phyloP scores from a whole-genome alignment of 2,329 filamentous ascomycete genomes.

The Aureobasidium subglaciale region DNA sequence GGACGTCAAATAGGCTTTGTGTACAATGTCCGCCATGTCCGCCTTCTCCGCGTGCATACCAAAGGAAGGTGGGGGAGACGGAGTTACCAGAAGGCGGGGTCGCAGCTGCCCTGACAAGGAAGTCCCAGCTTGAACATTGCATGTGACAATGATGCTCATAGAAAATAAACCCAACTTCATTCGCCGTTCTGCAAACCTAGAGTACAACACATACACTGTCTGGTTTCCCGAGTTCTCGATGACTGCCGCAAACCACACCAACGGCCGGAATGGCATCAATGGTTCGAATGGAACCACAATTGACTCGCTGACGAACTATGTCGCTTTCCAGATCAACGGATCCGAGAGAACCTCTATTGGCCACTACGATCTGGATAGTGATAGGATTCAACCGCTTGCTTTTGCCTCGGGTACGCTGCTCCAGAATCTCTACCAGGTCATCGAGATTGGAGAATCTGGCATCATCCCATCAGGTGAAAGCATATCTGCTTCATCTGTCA shows the following conservation, averaged over 20 bases:
- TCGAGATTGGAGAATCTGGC: conserved; percentile 38
- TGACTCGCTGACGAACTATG: conserved; percentile 31
- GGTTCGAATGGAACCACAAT: not conserved
- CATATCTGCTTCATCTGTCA: conserved; percentile 31
- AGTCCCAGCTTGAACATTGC: not conserved
- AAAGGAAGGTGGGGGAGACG: not conserved
- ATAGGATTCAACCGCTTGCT: conserved; percentile 37
- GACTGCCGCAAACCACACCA: not conserved
- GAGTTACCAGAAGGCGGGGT: not conserved
- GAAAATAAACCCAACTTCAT: no score
- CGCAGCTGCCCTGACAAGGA: no score
- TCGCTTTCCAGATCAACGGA: conserved; percentile 27
- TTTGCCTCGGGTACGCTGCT: conserved; percentile 43
- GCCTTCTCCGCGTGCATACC: not conserved
- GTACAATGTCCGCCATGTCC: not conserved
- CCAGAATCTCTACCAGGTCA: conserved; percentile 45
- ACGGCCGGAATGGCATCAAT: not conserved
- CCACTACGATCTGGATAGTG: conserved; percentile 33
- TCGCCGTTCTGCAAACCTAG: no score
- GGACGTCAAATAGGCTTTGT: no score
- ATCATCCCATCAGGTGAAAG: conserved; percentile 32
- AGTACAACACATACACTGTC: not conserved
- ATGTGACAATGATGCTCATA: no score
- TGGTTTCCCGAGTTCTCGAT: not conserved
- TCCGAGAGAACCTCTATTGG: conserved; percentile 31